phyloP scores from a whole-genome alignment of 1,139 yeast genomes.

The Yamadazyma atlantica region DNA sequence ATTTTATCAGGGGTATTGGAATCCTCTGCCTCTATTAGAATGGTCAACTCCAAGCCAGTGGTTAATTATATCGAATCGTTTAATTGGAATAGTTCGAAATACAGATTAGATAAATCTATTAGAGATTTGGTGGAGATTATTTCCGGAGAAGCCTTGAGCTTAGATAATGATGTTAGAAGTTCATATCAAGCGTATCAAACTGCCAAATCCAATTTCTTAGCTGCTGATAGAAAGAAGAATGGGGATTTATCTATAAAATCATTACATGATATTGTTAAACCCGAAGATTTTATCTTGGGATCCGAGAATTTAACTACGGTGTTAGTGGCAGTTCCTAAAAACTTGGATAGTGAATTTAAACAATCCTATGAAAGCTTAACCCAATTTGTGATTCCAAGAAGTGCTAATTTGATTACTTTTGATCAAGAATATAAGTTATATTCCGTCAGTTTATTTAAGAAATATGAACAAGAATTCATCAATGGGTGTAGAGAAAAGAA shows the following conservation, averaged over 20 bases:
- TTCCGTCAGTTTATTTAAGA: constrained; percentile 82
- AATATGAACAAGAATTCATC: constrained; percentile 68
- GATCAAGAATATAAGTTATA: constrained; percentile 76
- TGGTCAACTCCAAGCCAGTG: constrained; percentile 47
- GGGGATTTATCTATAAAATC: constrained; percentile 93
- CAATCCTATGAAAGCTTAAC: constrained; percentile 72
- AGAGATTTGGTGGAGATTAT: constrained; percentile 70
- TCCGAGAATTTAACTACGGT: constrained; percentile 85
- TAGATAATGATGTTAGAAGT: constrained; percentile 80
- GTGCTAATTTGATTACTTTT: constrained; percentile 65
- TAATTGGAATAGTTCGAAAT: constrained; percentile 85
- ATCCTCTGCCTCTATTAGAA: constrained; percentile 21
- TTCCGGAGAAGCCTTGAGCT: constrained; percentile 72
- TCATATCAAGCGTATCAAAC: constrained; percentile 69
- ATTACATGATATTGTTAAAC: constrained; percentile 82
- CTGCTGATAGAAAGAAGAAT: constrained; percentile 88
- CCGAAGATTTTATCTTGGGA: constrained; percentile 78
- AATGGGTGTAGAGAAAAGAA: constrained; percentile 77
- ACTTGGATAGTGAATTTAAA: constrained; percentile 57
- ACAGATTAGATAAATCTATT: constrained; percentile 80
- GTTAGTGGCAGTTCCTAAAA: constrained; percentile 82
- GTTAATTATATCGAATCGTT: constrained; percentile 70
- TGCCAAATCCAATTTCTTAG: constrained; percentile 79
- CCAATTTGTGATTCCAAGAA: constrained; percentile 87
- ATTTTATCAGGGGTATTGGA: constrained; percentile 57